A percentile compares a stretch with the other conserved stretches of the same genome.
These are phyloP conservation scores for Moesziomyces antarcticus DNA, from an alignment of 1,284 basidiomycete species.

Conservation along the genomic window DNA sequence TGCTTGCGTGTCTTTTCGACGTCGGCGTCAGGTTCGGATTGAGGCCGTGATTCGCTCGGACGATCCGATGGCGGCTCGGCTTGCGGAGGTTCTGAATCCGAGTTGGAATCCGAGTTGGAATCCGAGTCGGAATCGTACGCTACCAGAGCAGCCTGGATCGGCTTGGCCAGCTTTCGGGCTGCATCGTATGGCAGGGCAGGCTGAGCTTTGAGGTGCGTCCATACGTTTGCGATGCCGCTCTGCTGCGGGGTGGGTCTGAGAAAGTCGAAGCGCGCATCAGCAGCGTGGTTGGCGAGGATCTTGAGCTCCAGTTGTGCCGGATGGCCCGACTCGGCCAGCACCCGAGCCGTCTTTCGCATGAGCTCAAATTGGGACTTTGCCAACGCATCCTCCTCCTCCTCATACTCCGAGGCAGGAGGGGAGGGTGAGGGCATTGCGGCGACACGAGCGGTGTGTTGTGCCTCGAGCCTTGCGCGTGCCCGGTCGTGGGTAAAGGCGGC, in stretches of 20 bases:
- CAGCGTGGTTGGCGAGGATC: slow-evolving; percentile 84
- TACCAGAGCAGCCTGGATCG: neutral
- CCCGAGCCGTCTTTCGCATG: slow-evolving; percentile 79
- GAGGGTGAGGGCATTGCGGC: neutral
- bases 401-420: neutral
- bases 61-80: neutral
- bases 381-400: neutral
- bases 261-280: slow-evolving; percentile 78
- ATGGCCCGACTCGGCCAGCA: slow-evolving; percentile 77
- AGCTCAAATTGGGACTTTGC: slow-evolving; percentile 72
- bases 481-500: slow-evolving; percentile 5
- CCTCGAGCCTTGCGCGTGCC: slow-evolving; percentile 8
- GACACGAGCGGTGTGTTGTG: slow-evolving; percentile 5
- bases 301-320: slow-evolving; percentile 82
- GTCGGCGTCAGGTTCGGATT: neutral
- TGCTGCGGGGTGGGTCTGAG: slow-evolving; percentile 64
- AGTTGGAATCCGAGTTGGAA: too few species aligned
- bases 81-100: neutral
- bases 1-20: slow-evolving; percentile 21
- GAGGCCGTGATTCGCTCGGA: neutral
- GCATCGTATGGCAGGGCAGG: slow-evolving; percentile 10
- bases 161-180: neutral
- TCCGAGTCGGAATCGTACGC: slow-evolving; percentile 13
- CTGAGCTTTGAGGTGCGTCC: neutral
- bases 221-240: too few species aligned